These are phyloP conservation scores for Penicillium italicum DNA, from an alignment of 2,329 filamentous ascomycete species.

Conservation along the genomic window DNA sequence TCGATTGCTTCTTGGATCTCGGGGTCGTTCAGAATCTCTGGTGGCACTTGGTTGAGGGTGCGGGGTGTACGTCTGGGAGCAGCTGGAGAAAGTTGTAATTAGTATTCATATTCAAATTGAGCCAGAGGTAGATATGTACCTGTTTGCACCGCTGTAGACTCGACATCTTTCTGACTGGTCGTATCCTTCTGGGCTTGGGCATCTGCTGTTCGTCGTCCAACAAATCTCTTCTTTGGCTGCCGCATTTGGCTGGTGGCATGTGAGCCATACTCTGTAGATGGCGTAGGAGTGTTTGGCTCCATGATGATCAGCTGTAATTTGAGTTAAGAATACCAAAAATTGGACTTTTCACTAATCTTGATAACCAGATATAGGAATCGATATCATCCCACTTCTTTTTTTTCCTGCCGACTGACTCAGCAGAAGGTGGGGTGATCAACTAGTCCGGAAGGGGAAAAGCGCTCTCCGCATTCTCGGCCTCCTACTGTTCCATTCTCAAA, in stretches of 20 bases:
- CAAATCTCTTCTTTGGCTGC: constrained; percentile 88
- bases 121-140: constrained; percentile 23
- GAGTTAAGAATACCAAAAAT: neutral
- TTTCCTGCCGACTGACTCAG: constrained; percentile 9
- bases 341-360: neutral
- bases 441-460: constrained; percentile 17
- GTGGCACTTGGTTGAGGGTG: constrained; percentile 85
- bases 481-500: constrained; percentile 5
- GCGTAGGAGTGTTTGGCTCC: neutral
- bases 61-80: constrained; percentile 69
- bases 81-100: constrained; percentile 47
- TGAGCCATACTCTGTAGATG: neutral
- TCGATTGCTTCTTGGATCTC: constrained; percentile 83
- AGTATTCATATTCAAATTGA: neutral
- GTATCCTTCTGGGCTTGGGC: constrained; percentile 54
- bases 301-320: neutral
- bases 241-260: constrained; percentile 34
- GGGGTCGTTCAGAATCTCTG: constrained; percentile 77
- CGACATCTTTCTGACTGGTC: constrained; percentile 59
- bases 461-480: constrained; percentile 32
- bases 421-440: constrained; percentile 13
- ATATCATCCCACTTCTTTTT: constrained; percentile 20
- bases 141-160: constrained; percentile 53
- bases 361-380: neutral
- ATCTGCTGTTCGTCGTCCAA: constrained; percentile 71